phyloP scores from a whole-genome alignment of 2,329 filamentous ascomycete genomes.

The Emydomyces testavorans region DNA sequence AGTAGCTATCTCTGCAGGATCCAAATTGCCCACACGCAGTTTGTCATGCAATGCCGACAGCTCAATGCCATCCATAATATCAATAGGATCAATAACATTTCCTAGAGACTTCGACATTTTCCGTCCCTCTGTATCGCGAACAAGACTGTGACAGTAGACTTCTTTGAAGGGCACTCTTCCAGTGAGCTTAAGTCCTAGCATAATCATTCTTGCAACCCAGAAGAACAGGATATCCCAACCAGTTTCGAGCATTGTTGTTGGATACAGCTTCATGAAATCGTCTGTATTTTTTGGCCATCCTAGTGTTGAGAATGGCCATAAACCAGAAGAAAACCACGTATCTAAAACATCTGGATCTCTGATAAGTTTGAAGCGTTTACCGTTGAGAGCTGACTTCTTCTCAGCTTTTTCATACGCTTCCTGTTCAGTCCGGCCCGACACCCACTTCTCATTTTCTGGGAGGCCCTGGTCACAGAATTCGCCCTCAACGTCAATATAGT shows the following conservation, averaged over 20 bases:
- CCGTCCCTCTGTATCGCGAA: slow-evolving; percentile 73
- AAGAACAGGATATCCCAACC: slow-evolving; percentile 95
- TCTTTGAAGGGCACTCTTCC: slow-evolving; percentile 85
- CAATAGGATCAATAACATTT: slow-evolving; percentile 78
- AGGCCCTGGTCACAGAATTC: slow-evolving; percentile 42
- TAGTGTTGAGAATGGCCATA: slow-evolving; percentile 89
- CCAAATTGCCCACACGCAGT: too few relatives aligned
- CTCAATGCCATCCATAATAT: slow-evolving; percentile 69
- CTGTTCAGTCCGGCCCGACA: slow-evolving; percentile 65
- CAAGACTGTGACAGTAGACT: slow-evolving; percentile 84
- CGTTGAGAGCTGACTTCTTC: slow-evolving; percentile 64
- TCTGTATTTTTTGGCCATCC: slow-evolving; percentile 78
- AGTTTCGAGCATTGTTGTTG: slow-evolving; percentile 79
- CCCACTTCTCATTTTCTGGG: slow-evolving; percentile 68
- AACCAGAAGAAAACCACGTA: slow-evolving; percentile 88
- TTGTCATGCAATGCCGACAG: slow-evolving; percentile 64
- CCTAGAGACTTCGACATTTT: slow-evolving; percentile 90
- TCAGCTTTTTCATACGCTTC: slow-evolving; percentile 72
- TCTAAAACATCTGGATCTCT: slow-evolving; percentile 89
- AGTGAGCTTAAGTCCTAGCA: slow-evolving; percentile 83
- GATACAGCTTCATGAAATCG: slow-evolving; percentile 73
- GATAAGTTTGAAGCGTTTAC: slow-evolving; percentile 66
- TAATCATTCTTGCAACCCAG: slow-evolving; percentile 93
- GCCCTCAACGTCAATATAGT: slow-evolving; percentile 70
- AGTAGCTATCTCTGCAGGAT: too few relatives aligned